Base-by-base conservation (phyloP, 192 early-diverging fungal species). In the Coemansia sp. region DNA sequence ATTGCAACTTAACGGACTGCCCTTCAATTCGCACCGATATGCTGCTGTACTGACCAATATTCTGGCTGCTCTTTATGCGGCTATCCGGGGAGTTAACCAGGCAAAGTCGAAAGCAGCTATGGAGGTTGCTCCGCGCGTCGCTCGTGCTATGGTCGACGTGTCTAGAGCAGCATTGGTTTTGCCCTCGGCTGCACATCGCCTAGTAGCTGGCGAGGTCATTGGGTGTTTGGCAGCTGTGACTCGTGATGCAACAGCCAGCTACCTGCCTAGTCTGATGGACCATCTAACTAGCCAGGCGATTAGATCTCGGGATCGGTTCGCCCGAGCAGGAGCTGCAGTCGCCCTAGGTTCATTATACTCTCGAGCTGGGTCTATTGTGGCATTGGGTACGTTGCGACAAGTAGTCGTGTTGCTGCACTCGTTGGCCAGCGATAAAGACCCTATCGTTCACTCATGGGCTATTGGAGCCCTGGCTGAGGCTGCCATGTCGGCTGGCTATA, bases 361-460 rank as follows among this genome's bases (percentile, higher is more conserved):
- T 50, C 89, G 95, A 60, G 92, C 95, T 1, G 98, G 98, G 0
- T 91, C 95, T 1, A 92, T 98, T 87, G 92, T 92, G 1, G 94
- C 93, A 6, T 86, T 87, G 5, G 49, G 68, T n/a, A 93, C 96
- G 69, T 81, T 99, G 43, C 89, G 92, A 38, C 96, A 94, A 3
- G 90, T 95, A 9, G 92, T 97, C 6, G 95, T 93, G 3, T 88
- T 98, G 62, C 78, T 99, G 65, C 89, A 96, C 18, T 95, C 96
- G 3, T 87, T 99, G 33, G 92, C 93, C 2, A 89, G 90, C 49
- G 98, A 99, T 78, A 87, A 93, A 6, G 94, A 99, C 77, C 95
- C 97, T 0, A 79, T 97, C 0, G 96, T 99, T 12, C 95, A 98
- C 71, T 90, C 89, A 3, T 99, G 97, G 95, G 95, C 97, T 0